Conservation (phyloP, 1,284 basidiomycete genomes). For the Ganoderma boninense region DNA sequence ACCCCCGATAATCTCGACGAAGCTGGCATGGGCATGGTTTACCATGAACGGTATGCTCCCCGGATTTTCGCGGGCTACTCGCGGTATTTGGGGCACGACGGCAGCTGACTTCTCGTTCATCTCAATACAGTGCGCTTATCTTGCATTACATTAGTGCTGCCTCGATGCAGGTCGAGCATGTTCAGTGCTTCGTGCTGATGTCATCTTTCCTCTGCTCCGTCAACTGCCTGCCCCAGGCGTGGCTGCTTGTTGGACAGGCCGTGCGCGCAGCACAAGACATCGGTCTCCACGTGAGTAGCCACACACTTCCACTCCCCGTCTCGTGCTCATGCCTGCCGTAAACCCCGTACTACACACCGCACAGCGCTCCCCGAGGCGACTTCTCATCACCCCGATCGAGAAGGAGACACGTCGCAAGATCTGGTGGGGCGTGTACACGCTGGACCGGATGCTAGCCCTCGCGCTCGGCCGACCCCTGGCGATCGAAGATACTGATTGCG, state of each 20-base stretch:
- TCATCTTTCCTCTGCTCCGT: conserved; percentile 90
- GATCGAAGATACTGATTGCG: conserved; percentile 82
- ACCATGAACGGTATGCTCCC: conserved; percentile 76
- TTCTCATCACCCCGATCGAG: conserved; percentile 75
- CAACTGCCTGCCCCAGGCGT: conserved; percentile 91
- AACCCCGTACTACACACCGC: conserved; percentile 11
- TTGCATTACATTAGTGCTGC: conserved; percentile 89
- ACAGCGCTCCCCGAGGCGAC: conserved; percentile 82
- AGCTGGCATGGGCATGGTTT: conserved; percentile 86
- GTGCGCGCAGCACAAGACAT: conserved; percentile 88
- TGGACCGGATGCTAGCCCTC: conserved; percentile 90
- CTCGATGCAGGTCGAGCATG: conserved; percentile 83
- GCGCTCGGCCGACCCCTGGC: conserved; percentile 85
- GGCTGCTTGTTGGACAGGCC: conserved; percentile 89
- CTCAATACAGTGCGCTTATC: conserved; percentile 73
- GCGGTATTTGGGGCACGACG: conserved; percentile 14
- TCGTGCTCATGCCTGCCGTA: conserved; percentile 31
- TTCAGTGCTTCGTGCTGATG: conserved; percentile 88
- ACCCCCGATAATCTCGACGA: conserved; percentile 69
- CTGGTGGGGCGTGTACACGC: conserved; percentile 91
- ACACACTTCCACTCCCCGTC: conserved; percentile 10
- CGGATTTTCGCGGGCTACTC: conserved; percentile 10
- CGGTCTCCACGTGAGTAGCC: conserved; percentile 81
- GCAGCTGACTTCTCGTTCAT: conserved; percentile 32
- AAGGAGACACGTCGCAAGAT: conserved; percentile 89